Evolutionary conservation across 495 filamentous ascomycete genomes (phyloP).

Genomic region (Lichenothelia convexa): DNA sequence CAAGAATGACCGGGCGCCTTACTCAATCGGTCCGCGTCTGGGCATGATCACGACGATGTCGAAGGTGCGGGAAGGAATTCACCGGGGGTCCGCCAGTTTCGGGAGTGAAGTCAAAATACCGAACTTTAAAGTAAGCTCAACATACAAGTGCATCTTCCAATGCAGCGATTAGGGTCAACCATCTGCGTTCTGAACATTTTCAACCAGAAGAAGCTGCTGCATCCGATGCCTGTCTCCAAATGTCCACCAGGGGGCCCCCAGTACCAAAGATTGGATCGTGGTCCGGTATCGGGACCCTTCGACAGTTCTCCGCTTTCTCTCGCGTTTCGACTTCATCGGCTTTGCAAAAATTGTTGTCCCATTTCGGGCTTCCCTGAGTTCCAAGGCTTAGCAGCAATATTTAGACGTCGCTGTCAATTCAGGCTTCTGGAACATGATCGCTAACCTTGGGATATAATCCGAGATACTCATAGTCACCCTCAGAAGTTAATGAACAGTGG

Average conservation of each 20-base stretch:
- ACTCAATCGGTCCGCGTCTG: too few relatives aligned
- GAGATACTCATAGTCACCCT: slow-evolving; percentile 23
- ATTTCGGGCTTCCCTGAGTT: slow-evolving; percentile 14
- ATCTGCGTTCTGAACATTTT: too few relatives aligned
- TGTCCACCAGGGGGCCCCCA: slow-evolving; percentile 14
- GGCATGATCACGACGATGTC: too few relatives aligned
- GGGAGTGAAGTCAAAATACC: too few relatives aligned
- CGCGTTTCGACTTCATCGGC: slow-evolving; percentile 11
- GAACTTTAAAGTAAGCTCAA: too few relatives aligned
- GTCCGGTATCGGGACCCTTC: slow-evolving; percentile 11
- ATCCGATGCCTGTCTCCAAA: slow-evolving; percentile 9
- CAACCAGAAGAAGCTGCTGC: neutral
- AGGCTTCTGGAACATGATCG: too few relatives aligned
- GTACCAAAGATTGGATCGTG: slow-evolving; percentile 15
- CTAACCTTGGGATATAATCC: slow-evolving; percentile 25
- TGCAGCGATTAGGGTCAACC: too few relatives aligned
- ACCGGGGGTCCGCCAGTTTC: too few relatives aligned
- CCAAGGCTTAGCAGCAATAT: neutral
- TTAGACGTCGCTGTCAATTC: neutral
- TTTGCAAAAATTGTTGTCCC: slow-evolving; percentile 19
- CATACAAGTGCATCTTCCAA: too few relatives aligned
- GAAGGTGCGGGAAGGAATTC: too few relatives aligned
- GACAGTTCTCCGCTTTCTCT: slow-evolving; percentile 9
- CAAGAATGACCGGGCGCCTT: too few relatives aligned
- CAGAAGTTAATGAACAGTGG: slow-evolving; percentile 19